phyloP scores from a whole-genome alignment of 176 grass and related monocot species.

The Avena sativa region DNA sequence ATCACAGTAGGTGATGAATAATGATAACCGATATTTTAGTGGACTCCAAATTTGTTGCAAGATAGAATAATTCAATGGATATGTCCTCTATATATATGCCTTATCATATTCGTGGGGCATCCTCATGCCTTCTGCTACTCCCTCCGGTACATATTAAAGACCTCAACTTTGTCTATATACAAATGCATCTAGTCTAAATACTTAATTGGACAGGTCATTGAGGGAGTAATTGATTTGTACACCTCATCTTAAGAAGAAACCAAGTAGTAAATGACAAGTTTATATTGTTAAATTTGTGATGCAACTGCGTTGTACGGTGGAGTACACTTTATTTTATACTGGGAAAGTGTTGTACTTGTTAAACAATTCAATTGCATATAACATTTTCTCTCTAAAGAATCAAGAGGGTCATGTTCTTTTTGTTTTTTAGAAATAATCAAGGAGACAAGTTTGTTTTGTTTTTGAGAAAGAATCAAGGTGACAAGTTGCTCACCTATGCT shows the following conservation, averaged over 20 bases:
- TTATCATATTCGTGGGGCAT: slow-evolving; percentile 1
- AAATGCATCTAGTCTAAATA: no score
- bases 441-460: background rate
- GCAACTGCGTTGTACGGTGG: background rate
- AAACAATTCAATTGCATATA: background rate
- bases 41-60: background rate
- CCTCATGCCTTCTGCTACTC: background rate
- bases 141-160: no score
- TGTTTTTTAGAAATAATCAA: background rate
- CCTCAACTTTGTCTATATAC: no score
- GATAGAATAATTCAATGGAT: background rate
- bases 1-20: slow-evolving; percentile 38
- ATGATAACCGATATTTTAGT: slow-evolving; percentile 29
- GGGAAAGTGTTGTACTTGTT: background rate
- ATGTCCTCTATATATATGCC: background rate
- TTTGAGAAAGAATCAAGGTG: background rate
- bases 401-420: background rate
- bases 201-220: no score
- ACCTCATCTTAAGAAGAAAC: slow-evolving; percentile 12
- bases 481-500: background rate
- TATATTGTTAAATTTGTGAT: slow-evolving; percentile 1
- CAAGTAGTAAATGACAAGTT: background rate
- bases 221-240: slow-evolving; percentile 2
- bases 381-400: slow-evolving; percentile 3
- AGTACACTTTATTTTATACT: background rate